phyloP scores from a whole-genome alignment of 1,139 yeast genomes.

The Taphrina populina region DNA sequence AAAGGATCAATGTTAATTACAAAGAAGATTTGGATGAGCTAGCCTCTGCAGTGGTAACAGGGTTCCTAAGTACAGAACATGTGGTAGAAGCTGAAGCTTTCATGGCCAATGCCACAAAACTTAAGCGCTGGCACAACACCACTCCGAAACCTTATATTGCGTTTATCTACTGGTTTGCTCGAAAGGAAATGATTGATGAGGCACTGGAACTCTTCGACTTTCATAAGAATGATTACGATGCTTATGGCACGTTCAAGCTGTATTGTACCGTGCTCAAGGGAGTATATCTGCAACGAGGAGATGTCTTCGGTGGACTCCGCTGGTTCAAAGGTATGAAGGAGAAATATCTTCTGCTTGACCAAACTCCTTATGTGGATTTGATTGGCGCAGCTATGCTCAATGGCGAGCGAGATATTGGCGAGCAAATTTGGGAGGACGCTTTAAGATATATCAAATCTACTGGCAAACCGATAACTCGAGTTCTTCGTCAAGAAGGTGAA shows the following conservation, averaged over 20 bases:
- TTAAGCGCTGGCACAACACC: constrained; percentile 18
- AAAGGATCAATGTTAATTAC: constrained; percentile 1
- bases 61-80: constrained; percentile 13
- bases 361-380: background rate
- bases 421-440: constrained; percentile 9
- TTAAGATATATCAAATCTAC: no score
- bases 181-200: constrained; percentile 10
- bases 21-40: constrained; percentile 3
- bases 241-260: background rate
- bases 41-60: constrained; percentile 11
- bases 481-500: background rate
- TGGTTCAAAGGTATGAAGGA: constrained; percentile 4
- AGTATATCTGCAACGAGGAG: constrained; percentile 3
- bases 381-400: constrained; percentile 17
- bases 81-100: constrained; percentile 21
- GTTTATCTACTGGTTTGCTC: constrained; percentile 12
- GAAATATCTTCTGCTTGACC: constrained; percentile 1
- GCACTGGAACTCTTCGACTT: constrained; percentile 26
- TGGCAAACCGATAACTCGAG: no score
- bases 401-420: constrained; percentile 22
- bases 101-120: constrained; percentile 3
- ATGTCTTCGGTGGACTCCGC: constrained; percentile 1
- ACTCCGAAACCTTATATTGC: constrained; percentile 10
- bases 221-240: background rate
- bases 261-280: constrained; percentile 4